These are phyloP conservation scores for Solanum piurae DNA, from an alignment of 257 asterid genomes.

Conservation along the genomic window DNA sequence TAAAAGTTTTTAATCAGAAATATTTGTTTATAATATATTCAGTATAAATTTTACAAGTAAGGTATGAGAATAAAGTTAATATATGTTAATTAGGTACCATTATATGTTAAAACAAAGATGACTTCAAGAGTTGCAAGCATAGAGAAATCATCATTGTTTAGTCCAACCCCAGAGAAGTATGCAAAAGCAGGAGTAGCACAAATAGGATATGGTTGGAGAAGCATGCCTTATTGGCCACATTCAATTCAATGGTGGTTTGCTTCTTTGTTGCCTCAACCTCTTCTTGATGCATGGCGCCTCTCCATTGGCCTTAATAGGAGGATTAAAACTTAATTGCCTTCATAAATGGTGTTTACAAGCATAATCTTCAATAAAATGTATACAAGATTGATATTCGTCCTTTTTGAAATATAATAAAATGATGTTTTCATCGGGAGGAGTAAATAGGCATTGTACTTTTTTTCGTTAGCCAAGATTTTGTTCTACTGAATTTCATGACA, in stretches of 20 bases:
- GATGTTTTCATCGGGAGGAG: not conserved
- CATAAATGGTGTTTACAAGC: too few species aligned
- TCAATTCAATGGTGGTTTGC: slow-evolving; percentile 58
- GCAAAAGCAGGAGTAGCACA: slow-evolving; percentile 42
- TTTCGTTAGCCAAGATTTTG: not conserved
- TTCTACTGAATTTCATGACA: too few species aligned
- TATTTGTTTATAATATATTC: not conserved
- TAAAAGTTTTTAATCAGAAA: not conserved
- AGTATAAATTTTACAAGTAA: not conserved
- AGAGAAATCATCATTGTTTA: slow-evolving; percentile 40
- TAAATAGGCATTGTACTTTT: too few species aligned
- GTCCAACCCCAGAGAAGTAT: slow-evolving; percentile 50
- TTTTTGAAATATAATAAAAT: too few species aligned
- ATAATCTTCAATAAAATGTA: not conserved
- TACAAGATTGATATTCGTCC: not conserved
- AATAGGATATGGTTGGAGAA: slow-evolving; percentile 47
- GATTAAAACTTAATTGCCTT: not conserved
- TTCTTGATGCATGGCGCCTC: slow-evolving; percentile 57
- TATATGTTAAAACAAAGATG: slow-evolving; percentile 69
- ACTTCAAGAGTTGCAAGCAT: slow-evolving; percentile 52
- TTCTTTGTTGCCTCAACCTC: slow-evolving; percentile 35
- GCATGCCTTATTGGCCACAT: slow-evolving; percentile 80
- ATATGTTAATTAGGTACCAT: slow-evolving; percentile 43
- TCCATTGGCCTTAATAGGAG: slow-evolving; percentile 29
- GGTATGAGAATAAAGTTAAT: not conserved